Evolutionary conservation across 768 basidiomycete genomes (phyloP).

Genomic region (Basidioascus undulatus): DNA sequence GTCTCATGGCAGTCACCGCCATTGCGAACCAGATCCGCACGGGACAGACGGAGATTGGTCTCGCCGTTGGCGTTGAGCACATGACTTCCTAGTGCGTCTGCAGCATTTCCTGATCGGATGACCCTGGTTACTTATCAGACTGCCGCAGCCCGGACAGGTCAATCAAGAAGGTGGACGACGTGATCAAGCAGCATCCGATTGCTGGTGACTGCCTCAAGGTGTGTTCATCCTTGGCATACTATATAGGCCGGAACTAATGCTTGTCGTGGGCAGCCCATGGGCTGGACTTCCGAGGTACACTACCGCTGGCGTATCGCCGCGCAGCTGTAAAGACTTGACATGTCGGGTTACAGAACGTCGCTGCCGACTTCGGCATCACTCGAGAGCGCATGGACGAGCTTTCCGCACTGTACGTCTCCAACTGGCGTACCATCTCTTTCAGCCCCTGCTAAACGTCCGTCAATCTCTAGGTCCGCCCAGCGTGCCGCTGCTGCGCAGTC

Average conservation of each 20-base stretch:
- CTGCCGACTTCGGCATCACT: constrained; percentile 41
- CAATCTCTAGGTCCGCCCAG: constrained; percentile 61
- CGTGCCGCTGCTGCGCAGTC: constrained; percentile 61
- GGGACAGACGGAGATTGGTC: constrained; percentile 71
- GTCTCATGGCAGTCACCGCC: constrained; percentile 54
- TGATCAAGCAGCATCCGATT: constrained; percentile 37
- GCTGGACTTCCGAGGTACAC: constrained; percentile 85
- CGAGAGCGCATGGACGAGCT: constrained; percentile 63
- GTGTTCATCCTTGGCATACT: too few species aligned
- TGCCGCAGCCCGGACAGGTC: constrained; percentile 34
- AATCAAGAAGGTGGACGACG: constrained; percentile 36
- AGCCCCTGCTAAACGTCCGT: too few species aligned
- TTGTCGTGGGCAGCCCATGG: constrained; percentile 68
- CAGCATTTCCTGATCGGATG: neutral
- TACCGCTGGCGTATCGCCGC: too few species aligned
- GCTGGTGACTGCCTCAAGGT: constrained; percentile 49
- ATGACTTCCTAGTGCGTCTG: constrained; percentile 35
- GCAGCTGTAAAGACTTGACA: too few species aligned
- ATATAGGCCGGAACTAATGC: neutral
- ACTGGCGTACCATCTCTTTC: too few species aligned
- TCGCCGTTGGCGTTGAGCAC: constrained; percentile 65
- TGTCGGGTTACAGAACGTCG: too few species aligned
- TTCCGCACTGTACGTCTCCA: too few species aligned
- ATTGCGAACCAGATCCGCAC: constrained; percentile 55
- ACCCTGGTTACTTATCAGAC: neutral